phyloP scores from a whole-genome alignment of 352 stramenopile genomes.

The Phytopythium vexans region DNA sequence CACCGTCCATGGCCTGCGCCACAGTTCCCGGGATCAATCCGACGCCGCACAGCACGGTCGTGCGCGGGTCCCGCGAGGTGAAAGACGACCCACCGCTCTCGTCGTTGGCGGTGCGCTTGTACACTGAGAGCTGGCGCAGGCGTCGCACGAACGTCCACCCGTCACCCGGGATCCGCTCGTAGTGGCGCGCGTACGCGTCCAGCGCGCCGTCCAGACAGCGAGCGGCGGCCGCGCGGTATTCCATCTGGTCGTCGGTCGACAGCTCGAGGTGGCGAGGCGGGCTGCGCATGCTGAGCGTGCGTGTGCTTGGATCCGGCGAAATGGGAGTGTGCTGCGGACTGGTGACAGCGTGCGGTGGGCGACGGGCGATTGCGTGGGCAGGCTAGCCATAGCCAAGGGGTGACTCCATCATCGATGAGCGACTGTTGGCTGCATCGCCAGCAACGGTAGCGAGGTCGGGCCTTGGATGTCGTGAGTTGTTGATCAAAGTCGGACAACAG shows the following conservation, averaged over 20 bases:
- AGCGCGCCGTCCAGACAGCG: slow-evolving; percentile 3
- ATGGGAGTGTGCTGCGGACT: too few species aligned
- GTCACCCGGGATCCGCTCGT: neutral
- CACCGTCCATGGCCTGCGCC: slow-evolving; percentile 38
- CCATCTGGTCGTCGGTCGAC: neutral
- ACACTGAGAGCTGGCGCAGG: slow-evolving; percentile 5
- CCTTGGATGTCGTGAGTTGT: too few species aligned
- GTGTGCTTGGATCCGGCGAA: too few species aligned
- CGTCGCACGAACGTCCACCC: slow-evolving; percentile 7
- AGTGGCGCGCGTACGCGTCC: slow-evolving; percentile 1
- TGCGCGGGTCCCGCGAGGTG: slow-evolving; percentile 19
- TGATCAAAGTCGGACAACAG: too few species aligned
- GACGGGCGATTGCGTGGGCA: too few species aligned
- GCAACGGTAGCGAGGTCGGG: too few species aligned
- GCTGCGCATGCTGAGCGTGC: neutral
- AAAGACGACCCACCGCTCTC: too few species aligned
- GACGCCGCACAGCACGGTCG: slow-evolving; percentile 34
- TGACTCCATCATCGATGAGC: too few species aligned
- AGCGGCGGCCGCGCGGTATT: slow-evolving; percentile 2
- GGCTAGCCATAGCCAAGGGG: too few species aligned
- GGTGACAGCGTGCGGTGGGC: too few species aligned
- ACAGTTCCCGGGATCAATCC: slow-evolving; percentile 31
- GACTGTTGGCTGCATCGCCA: too few species aligned
- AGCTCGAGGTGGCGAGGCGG: neutral
- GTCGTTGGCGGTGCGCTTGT: neutral